Evolutionary conservation across 306 rosid species (phyloP), one percentile per base, ranked within the genome.

Genomic region (Styphnolobium japonicum): DNA sequence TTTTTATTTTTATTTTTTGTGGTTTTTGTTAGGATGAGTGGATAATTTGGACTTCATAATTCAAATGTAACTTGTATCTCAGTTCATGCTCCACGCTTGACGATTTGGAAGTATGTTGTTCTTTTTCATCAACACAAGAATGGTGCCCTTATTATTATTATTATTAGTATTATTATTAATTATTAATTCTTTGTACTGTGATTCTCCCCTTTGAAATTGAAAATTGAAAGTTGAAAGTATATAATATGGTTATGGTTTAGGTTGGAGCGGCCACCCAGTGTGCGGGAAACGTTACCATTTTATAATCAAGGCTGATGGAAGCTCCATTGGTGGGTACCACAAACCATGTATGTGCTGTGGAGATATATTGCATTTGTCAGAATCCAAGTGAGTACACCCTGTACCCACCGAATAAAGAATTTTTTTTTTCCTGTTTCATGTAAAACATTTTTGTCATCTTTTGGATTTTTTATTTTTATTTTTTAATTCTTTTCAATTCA

Each of bases 331-430:
- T 71, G 98, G 96, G 53, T 91, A 93, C 87, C 96, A 93, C 75
- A 95, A 93, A 85, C 98, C 99, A 45, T 95, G 99, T 81, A 90
- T 93, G 92, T 91, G 95, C 84, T 95, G 99, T 81, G 99, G 99
- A 73, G 98, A 95, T 85, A 91, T 84, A 74, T 86, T 95, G 87
- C 94, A 81, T 77, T 83, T 95, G 87, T 95, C 97, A 14, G 99
- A 95, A 83, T 93, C 99, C 91, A 93, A 88, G 99, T 95, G 89
- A 87, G 98, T 85, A 29, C 66, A 48, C 79, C 33, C 58, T 33
- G 53, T n/a, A n/a, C n/a, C 61, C 10, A 51, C 60, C 67, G 11
- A 43, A 16, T 52, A 16, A n/a, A n/a, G 25, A 25, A 36, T 12
- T 43, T 55, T 42, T 53, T 2, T n/a, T n/a, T n/a, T 25, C 7